Evolutionary conservation across 1,284 basidiomycete species (phyloP).

Genomic region (Boletus sp.): DNA sequence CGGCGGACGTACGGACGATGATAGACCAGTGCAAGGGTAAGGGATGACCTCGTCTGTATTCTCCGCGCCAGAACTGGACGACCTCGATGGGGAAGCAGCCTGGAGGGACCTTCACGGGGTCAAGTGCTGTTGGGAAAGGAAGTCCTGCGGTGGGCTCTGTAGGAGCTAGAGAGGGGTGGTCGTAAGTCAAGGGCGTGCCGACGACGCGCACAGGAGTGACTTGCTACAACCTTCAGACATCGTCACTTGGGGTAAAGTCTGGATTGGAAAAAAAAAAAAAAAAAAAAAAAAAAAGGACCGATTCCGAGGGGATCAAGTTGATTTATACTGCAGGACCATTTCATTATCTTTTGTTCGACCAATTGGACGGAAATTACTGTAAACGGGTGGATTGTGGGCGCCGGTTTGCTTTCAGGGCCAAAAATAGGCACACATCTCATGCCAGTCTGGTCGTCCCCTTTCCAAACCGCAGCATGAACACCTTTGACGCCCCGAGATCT

Average conservation of each 20-base stretch:
- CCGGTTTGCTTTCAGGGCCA: background rate
- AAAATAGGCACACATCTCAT: background rate
- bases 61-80: slow-evolving; percentile 31
- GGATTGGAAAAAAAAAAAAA: background rate
- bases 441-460: background rate
- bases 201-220: background rate
- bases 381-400: slow-evolving; percentile 8
- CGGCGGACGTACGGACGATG: slow-evolving; percentile 20
- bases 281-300: no score
- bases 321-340: slow-evolving; percentile 7
- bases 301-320: background rate
- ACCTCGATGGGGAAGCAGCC: slow-evolving; percentile 25
- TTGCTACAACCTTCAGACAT: slow-evolving; percentile 3
- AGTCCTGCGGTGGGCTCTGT: background rate
- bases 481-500: background rate
- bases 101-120: slow-evolving; percentile 19
- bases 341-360: slow-evolving; percentile 7
- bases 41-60: slow-evolving; percentile 5
- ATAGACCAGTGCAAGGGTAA: slow-evolving; percentile 30
- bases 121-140: slow-evolving; percentile 10
- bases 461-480: background rate
- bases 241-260: background rate
- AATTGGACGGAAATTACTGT: slow-evolving; percentile 1
- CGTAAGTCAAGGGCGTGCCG: background rate
- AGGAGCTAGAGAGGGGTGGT: background rate